Evolutionary conservation across 1,139 yeast genomes (phyloP), one percentile per base, ranked within the genome.

Genomic region (Eremothecium coryli): DNA sequence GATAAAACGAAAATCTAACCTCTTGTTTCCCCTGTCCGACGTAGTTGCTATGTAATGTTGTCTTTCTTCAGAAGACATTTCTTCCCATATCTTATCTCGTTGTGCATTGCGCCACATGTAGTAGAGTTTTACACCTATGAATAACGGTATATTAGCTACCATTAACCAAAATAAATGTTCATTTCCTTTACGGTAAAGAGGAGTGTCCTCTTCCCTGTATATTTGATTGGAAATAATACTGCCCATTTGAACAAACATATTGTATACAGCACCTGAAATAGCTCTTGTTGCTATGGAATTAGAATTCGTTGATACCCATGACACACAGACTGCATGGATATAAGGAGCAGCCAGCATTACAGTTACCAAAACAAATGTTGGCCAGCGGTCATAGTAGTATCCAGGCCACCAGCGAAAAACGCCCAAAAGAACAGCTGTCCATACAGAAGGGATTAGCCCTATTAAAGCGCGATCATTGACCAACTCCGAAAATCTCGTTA

Each of bases 261-360:
- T 78, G 57, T 73, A 74, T 16, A 76, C 40, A 0, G 86, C 76
- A 2, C 80, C 68, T 10, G 76, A 65, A 6, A 77, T 66, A 0
- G 82, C 68, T 45, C 86, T 61, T 4, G 72, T 63, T 37, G 71
- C 59, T 15, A 78, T 73, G 15, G 77, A 66, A 41, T 73, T 72
- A 5, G 82, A 66, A 45, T 76, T 77, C 38, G 71, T 57, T 1
- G 82, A 73, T 26, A 70, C 67, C 77, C 81, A 73, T 1, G 76
- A 60, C 23, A 74, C 74, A 52, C 66, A 62, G 33, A 71, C 68
- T 0, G 80, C 76, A 48, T 70, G 71, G 24, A 65, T 64, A 38
- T 69, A 52, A 4, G 64, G 63, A 18, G 63, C 63, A 2, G 71
- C 72, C 18, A 69, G 46, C 1, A 66, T 46, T 26, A 71, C 40